Evolutionary conservation across 805 yeast genomes (phyloP), one percentile per base, ranked within the genome.

Genomic region (Brettanomyces nanus): DNA sequence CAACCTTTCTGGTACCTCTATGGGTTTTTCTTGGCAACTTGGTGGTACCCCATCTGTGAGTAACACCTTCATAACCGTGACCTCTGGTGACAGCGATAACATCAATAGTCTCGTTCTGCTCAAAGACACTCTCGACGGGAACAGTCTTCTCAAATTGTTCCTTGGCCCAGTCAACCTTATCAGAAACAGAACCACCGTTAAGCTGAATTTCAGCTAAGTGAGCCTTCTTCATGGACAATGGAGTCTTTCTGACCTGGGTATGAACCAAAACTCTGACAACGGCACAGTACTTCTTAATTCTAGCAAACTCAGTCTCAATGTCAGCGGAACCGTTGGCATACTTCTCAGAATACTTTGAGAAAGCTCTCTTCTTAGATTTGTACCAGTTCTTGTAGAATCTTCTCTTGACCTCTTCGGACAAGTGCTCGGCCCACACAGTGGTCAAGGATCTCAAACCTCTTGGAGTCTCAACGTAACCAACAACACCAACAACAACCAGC

Each of bases 41-140:
- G 89, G 89, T 94, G 84, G 98, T 92, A 70, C 99, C 99, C 97
- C 97, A 92, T 85, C 99, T 86, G 87, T 89, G 96, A 78, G 99
- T 92, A 65, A 90, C 97, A 89, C 99, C 99, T 77, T 92, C 98
- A 86, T 85, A 89, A 81, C 99, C 99, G 80, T 92, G 96, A 92
- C 99, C 99, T 81, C 85, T 90, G 83, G 98, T 92, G 66, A 92
- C 95, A 66, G 97, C 99, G 65, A 92, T 83, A 63, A 85, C 97
- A 63, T 92, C 99, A 61, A 92, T 80, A 82, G 85, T 80, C 80
- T 92, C 98, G 76, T 87, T 85, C 77, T 92, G 95, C 80, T 90
- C 98, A 68, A 92, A 83, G 62, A 92, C 97, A 59, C 94, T 69
- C 74, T 83, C 85, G 61, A 92, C 95, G 52, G 92, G 71, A 60